Percentiles rank a stretch among this genome's conserved stretches.
Conservation (phyloP, 2,329 filamentous ascomycete genomes). For the Apiospora aurea region DNA sequence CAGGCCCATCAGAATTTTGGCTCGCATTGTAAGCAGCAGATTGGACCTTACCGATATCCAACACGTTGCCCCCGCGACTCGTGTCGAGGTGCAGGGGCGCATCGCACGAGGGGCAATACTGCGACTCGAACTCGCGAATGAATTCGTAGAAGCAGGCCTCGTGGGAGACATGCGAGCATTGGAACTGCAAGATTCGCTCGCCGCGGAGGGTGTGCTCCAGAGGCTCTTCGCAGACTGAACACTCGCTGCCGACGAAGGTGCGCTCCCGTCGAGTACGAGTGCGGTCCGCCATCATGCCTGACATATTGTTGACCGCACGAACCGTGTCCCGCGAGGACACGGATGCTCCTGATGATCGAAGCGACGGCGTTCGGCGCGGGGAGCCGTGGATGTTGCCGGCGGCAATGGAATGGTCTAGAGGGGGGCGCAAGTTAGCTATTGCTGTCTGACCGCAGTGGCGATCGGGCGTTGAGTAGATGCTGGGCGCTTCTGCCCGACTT, state of each 20-base stretch:
- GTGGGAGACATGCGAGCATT: constrained; percentile 95
- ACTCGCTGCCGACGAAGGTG: constrained; percentile 94
- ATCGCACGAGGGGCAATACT: constrained; percentile 94
- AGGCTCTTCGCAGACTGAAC: constrained; percentile 95
- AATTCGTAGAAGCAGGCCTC: constrained; percentile 99
- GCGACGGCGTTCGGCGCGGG: constrained; percentile 44
- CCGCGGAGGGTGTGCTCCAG: constrained; percentile 93
- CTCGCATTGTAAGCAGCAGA: constrained; percentile 5
- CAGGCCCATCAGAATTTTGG: constrained; percentile 32
- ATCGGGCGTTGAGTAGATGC: neutral
- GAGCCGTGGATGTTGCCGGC: constrained; percentile 43
- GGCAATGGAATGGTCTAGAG: constrained; percentile 48
- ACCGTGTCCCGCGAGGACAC: constrained; percentile 46
- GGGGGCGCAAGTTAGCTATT: constrained; percentile 8
- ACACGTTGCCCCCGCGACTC: constrained; percentile 88
- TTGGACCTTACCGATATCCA: constrained; percentile 77
- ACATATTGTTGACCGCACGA: constrained; percentile 49
- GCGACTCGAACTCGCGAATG: constrained; percentile 91
- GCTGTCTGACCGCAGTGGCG: neutral
- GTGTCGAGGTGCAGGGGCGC: constrained; percentile 91
- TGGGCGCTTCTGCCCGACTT: neutral
- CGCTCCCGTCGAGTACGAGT: constrained; percentile 84
- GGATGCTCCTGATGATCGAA: constrained; percentile 47
- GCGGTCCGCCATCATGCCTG: constrained; percentile 76
- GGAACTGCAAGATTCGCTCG: constrained; percentile 93